Base-by-base conservation (phyloP, 208 protist genomes). In the Crithidia bombi region DNA sequence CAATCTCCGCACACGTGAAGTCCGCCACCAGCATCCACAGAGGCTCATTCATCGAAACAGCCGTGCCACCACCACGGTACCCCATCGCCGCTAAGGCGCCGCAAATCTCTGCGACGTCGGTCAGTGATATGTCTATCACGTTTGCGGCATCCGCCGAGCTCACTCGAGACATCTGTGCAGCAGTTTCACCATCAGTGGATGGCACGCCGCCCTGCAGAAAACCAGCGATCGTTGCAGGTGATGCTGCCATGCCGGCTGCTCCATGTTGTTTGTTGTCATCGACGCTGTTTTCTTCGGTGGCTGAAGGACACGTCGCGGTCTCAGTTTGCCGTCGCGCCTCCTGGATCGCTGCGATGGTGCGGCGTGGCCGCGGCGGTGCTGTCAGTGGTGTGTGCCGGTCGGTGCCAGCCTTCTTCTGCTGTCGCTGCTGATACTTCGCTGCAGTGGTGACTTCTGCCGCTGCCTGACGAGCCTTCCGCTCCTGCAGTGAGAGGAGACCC, bases 1-100 rank as follows among this genome's bases (percentile, higher is more conserved):
- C 47, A 26, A 88, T 71, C 33, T 62, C 64, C 26, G 49, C 69
- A 41, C 61, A 54, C 3, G 77, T 80, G 41, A 83, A 87, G 26
- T 79, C 75, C 1, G 64, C 71, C 15, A 85, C 71, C 33, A 61
- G 38, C 30, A 26, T 41, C 89, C 89, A 94, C 41, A 87, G 81
- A 19, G 52, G 61, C 28, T 77, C 75, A 41, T 93, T 77, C 1
- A 66, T n/a, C 19, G 57, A 35, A 2, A 43, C 14, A 1, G 70
- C 62, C 36, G 33, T 58, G 25, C 43, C 39, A 19, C 70, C 58
- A 23, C 71, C 84, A 69, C 61, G 82, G 36, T 65, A 89, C 36
- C 67, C 80, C 72, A 82, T 58, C n/a, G 73, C 68, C 14, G 82
- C 82, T 32, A 87, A 39, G 12, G 69, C 82, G 56, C 55, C 84